phyloP scores from a whole-genome alignment of 306 rosid genomes.

The Glycyrrhiza uralensis region DNA sequence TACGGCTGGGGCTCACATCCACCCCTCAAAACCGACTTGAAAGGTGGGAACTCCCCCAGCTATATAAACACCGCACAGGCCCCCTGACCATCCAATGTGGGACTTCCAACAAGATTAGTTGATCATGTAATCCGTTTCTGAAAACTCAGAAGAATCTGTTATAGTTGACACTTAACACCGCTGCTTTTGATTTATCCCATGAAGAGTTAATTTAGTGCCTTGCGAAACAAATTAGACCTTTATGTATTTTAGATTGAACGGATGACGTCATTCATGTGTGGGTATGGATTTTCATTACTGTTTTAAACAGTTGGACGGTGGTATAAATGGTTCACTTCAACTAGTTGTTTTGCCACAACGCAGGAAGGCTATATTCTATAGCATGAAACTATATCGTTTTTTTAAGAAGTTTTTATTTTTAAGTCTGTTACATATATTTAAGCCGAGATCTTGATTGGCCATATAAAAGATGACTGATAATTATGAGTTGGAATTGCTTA shows the following conservation, averaged over 20 bases:
- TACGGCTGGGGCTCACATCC: too few species aligned
- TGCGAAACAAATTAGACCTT: not conserved
- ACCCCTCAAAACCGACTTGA: too few species aligned
- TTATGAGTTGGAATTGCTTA: conserved; percentile 5
- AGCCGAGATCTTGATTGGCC: not conserved
- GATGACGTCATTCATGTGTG: not conserved
- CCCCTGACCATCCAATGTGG: too few species aligned
- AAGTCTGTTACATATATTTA: not conserved
- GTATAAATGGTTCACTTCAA: not conserved
- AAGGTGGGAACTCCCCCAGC: too few species aligned
- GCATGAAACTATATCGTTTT: conserved; percentile 1
- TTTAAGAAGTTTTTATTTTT: too few species aligned
- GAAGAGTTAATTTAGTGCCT: too few species aligned
- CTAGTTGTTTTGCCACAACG: not conserved
- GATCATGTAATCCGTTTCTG: not conserved
- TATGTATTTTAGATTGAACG: not conserved
- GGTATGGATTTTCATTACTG: not conserved
- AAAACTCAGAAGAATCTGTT: not conserved
- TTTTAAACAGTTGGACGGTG: not conserved
- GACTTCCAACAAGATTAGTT: too few species aligned
- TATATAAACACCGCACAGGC: too few species aligned
- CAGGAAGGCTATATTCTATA: not conserved
- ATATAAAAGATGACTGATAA: not conserved
- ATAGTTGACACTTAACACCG: not conserved
- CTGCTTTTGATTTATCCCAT: too few species aligned